Base-by-base conservation (phyloP, 352 stramenopile genomes). In the Phytophthora litchii region DNA sequence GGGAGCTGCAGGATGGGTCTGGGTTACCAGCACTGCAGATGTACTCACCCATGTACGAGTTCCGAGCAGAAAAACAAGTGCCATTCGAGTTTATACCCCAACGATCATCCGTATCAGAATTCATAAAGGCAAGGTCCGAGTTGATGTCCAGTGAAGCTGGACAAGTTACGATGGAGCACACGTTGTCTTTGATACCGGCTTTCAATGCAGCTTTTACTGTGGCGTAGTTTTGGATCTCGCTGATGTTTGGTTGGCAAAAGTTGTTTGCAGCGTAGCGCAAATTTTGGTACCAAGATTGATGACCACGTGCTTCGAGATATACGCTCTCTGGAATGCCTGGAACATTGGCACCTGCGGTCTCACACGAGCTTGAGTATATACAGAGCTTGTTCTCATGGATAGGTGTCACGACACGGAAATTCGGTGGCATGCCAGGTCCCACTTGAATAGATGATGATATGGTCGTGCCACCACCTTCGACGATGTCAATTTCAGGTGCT, bases 401-500 rank as follows among this genome's bases (percentile, higher is more conserved):
- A 35, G 76, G 61, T 11, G 52, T 29, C 0, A 88, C 67, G 4
- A 77, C 60, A 12, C 81, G 80, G 11, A 80, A 80, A 7, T 83
- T 49, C 11, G 51, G n/a, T 4, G 77, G 79, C 65, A 83, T 82
- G 1, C 79, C 84, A 8, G 81, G 80, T n/a, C 68, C 70, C 17
- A 96, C 68, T 55, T 87, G 78, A 16, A 87, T 74, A 4, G 72
- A 83, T 0, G 70, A 92, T 21, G 88, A 97, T 54, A 96, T 85
- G 12, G 76, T 70, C 0, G 67, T 82, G 34, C 90, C 73, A 13
- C 76, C 70, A 73, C 88, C 81, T 96, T 95, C 94, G 19, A 98
- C 69, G 20, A 98, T 83, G 60, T 98, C 94, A 59, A 98, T 98
- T 64, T 98, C 94, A 6, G 94, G 94, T 19, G 92, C 87, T 27